Evolutionary conservation across 345 rosid species (phyloP).

Genomic region (Hibiscus tridactylites): DNA sequence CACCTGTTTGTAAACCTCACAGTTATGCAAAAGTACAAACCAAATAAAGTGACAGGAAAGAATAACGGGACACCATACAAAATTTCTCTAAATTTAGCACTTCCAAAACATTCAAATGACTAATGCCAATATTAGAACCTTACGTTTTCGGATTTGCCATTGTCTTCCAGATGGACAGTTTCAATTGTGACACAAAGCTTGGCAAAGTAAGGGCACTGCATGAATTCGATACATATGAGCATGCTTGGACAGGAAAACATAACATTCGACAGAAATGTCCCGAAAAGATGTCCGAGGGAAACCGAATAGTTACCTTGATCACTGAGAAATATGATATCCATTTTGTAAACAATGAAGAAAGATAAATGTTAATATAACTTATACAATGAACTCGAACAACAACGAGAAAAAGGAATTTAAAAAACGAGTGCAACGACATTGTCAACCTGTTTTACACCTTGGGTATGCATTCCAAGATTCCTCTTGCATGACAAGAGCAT

Average conservation of each 20-base stretch:
- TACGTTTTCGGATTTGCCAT: constrained; percentile 53
- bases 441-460: constrained; percentile 63
- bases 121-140: constrained; percentile 10
- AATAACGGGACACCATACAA: background rate
- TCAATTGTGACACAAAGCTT: constrained; percentile 55
- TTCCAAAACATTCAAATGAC: background rate
- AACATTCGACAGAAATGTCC: background rate
- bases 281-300: background rate
- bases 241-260: background rate
- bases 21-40: constrained; percentile 8
- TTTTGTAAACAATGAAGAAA: constrained; percentile 6
- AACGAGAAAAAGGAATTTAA: background rate
- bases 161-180: constrained; percentile 50
- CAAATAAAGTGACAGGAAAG: background rate
- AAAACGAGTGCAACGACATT: background rate
- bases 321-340: constrained; percentile 30
- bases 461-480: constrained; percentile 78
- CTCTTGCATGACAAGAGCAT: constrained; percentile 63
- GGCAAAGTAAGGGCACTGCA: constrained; percentile 66
- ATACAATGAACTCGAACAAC: background rate
- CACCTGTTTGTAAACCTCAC: constrained; percentile 30
- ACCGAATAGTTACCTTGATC: constrained; percentile 44
- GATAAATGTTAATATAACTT: constrained; percentile 20
- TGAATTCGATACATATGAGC: constrained; percentile 12
- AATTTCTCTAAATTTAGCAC: background rate